Base-by-base conservation (phyloP, 2,329 filamentous ascomycete species). In the Orbilia oligospora region DNA sequence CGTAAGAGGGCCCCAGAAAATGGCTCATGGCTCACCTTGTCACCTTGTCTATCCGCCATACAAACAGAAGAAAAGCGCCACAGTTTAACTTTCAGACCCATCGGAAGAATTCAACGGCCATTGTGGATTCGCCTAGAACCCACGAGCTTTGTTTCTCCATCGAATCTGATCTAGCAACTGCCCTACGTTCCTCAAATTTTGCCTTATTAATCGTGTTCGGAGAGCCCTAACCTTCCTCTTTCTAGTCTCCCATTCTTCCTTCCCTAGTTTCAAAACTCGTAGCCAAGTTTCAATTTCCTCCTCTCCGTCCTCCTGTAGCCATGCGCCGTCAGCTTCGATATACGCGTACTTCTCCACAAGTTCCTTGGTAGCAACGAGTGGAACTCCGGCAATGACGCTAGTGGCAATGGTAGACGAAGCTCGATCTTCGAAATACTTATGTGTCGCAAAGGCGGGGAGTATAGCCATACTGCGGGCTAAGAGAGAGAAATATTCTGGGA, bases 191-290 rank as follows among this genome's bases (percentile, higher is more conserved):
- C 63, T 53, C 46, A 78, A 30, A 38, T 78, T 78, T 22, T 36
- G 20, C 27, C 75, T 63, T 41, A 78, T 78, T 63, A 78, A 46
- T 22, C 75, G 30, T 27, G 51, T 58, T 10, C 75, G 67, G 24
- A 72, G n/a, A 20, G 68, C 63, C 27, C 75, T 61, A 5, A 78
- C 75, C 3, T 56, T 56, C 16, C 75, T 20, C 64, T 78, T 78
- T 46, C 64, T 72, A 6, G 90, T 81, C 92, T 89, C 81, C 92
- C 93, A 87, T 91, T 92, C 82, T 91, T 89, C 84, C 94, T 91
- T 0, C 92, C 68, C 71, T 24, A 82, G 80, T 46, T 77, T 79
- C 30, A 83, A 44, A 36, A 83, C 80, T 61, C 80, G 69, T 16
- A 76, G 76, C 20, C 82, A 80, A 1, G 81, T 81, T 53, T 82